Base-by-base conservation (phyloP, 2,329 filamentous ascomycete genomes). In the Emergomyces africanus region DNA sequence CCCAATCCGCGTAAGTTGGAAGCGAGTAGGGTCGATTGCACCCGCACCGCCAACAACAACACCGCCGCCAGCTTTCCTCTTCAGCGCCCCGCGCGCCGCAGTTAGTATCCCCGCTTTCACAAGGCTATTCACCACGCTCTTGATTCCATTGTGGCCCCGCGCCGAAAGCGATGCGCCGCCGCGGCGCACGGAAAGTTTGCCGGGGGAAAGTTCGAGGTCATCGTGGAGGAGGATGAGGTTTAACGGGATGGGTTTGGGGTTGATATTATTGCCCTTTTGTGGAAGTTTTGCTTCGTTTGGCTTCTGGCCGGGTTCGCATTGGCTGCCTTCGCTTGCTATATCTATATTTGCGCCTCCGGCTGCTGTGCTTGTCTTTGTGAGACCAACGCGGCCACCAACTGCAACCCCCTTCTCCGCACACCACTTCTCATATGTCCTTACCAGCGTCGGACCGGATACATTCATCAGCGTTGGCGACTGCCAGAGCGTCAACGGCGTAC, bases 401-500 rank as follows among this genome's bases (percentile, higher is more conserved):
- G 6, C 48, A 9, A 59, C 57, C 25, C 64, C 60, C 10, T 15
- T 4, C 20, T 62, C 61, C 30, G 37, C 25, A n/a, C 53, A 59
- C 69, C 67, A 76, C 14, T 64, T 76, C 64, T 78, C 79, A 78
- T 87, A 90, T 1, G 86, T 84, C 2, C 78, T 77, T 3, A 81
- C 76, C 0, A 96, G 81, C 61, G 85, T 88, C 0, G 80, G 78
- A 0, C 94, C 94, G 1, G 85, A 89, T 4, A 87, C 76, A 70
- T 97, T 99, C 94, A 99, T 97, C 39, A 86, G 74, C 0, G 82
- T 83, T 0, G 86, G 83, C 37, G 85, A 90, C 70, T 94, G 86
- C 73, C 89, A 84, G 18, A 95, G 78, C 1, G 83, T 87, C 69
- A 82, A 84, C 42, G 79, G 82, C 67, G 71, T 64, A 70, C 75